Conservation (phyloP, 2,329 filamentous ascomycete genomes). For the Xylariaceae sp. region DNA sequence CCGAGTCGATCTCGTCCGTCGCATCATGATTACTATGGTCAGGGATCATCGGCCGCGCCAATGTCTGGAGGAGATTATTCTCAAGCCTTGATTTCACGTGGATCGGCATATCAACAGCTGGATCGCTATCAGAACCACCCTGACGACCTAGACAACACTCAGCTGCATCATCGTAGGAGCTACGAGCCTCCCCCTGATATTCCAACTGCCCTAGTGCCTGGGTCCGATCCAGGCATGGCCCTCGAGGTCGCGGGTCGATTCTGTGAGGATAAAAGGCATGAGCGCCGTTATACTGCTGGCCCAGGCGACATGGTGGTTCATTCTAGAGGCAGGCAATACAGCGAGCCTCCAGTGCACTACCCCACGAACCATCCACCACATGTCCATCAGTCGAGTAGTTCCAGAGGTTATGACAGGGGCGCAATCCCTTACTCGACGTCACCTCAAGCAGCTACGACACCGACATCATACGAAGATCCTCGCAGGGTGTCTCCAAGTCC, state of each 20-base stretch:
- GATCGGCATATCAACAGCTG: slow-evolving; percentile 23
- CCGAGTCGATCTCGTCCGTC: neutral
- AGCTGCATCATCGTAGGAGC: slow-evolving; percentile 25
- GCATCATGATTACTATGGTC: slow-evolving; percentile 25
- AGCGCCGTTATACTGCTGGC: slow-evolving; percentile 43
- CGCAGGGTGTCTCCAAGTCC: slow-evolving; percentile 42
- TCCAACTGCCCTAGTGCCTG: slow-evolving; percentile 59
- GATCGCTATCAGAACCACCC: slow-evolving; percentile 29
- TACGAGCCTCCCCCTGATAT: slow-evolving; percentile 46
- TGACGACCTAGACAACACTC: slow-evolving; percentile 37
- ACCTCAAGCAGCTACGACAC: slow-evolving; percentile 20
- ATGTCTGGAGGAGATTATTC: slow-evolving; percentile 36
- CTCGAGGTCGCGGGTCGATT: slow-evolving; percentile 58
- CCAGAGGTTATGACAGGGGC: slow-evolving; percentile 34
- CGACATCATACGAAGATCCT: slow-evolving; percentile 17
- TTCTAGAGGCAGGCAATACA: slow-evolving; percentile 40
- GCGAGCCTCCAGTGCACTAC: slow-evolving; percentile 31
- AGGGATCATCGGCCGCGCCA: slow-evolving; percentile 32
- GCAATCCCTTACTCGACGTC: slow-evolving; percentile 30
- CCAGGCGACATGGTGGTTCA: slow-evolving; percentile 36
- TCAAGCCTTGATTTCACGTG: slow-evolving; percentile 27
- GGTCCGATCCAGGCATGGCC: slow-evolving; percentile 54
- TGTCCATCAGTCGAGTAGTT: slow-evolving; percentile 16
- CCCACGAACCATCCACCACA: slow-evolving; percentile 23
- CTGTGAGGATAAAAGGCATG: slow-evolving; percentile 51